Percentiles rank a stretch among this genome's conserved stretches.
phyloP scores from a whole-genome alignment of 1,284 basidiomycete genomes.

The Pisolithus thermaeus region DNA sequence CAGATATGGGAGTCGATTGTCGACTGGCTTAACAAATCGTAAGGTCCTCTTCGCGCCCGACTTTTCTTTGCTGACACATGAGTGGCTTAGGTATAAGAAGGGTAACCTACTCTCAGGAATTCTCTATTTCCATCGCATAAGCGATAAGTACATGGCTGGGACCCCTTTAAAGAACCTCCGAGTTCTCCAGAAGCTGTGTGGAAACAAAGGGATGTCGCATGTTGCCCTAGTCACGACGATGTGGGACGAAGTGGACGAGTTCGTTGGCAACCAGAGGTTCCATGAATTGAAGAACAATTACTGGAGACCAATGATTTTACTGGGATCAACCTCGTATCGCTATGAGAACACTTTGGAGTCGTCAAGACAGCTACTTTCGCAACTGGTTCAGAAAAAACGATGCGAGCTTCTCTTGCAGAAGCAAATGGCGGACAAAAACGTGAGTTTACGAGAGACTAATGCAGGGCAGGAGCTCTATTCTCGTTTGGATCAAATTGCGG shows the following conservation, averaged over 20 bases:
- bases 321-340: slow-evolving; percentile 4
- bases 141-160: not conserved
- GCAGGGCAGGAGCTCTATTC: slow-evolving; percentile 8
- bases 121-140: not conserved
- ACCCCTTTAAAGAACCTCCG: not conserved
- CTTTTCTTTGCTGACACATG: not conserved
- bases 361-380: slow-evolving; percentile 5
- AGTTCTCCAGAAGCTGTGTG: not conserved
- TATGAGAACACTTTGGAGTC: slow-evolving; percentile 9
- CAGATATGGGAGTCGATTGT: not conserved
- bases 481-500: slow-evolving; percentile 4
- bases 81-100: not conserved
- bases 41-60: not conserved
- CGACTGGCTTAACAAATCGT: not conserved
- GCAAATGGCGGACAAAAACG: slow-evolving; percentile 9
- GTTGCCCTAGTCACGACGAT: too few relatives aligned
- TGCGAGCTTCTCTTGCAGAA: slow-evolving; percentile 1
- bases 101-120: not conserved
- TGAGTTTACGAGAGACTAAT: slow-evolving; percentile 3
- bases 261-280: slow-evolving; percentile 8
- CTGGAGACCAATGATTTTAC: slow-evolving; percentile 12
- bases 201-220: too few relatives aligned
- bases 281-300: slow-evolving; percentile 1
- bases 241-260: slow-evolving; percentile 9
- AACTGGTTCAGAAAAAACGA: not conserved